phyloP scores from a whole-genome alignment of 805 yeast species.

The Wickerhamomyces bisporus region DNA sequence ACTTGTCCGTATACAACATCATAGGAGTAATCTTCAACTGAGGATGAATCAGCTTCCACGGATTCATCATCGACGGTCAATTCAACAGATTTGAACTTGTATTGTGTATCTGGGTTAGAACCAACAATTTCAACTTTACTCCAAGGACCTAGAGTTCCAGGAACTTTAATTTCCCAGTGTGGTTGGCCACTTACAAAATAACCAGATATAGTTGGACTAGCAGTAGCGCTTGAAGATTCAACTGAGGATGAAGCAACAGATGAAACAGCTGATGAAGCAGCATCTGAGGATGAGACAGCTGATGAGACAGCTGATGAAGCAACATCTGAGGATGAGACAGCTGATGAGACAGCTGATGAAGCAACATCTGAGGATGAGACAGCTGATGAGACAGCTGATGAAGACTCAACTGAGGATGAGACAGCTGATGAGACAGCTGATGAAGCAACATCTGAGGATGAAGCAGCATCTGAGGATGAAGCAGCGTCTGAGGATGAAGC shows the following conservation, averaged over 20 bases:
- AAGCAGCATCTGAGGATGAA: too few relatives aligned
- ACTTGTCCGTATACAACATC: background rate
- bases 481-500: background rate
- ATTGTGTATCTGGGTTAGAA: background rate
- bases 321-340: too few relatives aligned
- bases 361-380: background rate
- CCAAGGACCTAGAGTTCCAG: slow-evolving; percentile 1
- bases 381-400: background rate
- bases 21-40: background rate
- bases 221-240: background rate
- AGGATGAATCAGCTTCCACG: too few relatives aligned
- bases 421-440: background rate
- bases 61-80: background rate
- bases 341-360: background rate
- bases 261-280: background rate
- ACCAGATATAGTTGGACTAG: slow-evolving; percentile 1
- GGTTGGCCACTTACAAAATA: background rate
- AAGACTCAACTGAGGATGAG: too few relatives aligned
- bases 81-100: background rate
- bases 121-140: background rate
- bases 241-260: background rate
- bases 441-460: background rate
- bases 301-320: too few relatives aligned
- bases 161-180: slow-evolving; percentile 3
- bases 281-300: background rate